phyloP scores from a whole-genome alignment of 768 basidiomycete genomes.

The Collybia mongolica region DNA sequence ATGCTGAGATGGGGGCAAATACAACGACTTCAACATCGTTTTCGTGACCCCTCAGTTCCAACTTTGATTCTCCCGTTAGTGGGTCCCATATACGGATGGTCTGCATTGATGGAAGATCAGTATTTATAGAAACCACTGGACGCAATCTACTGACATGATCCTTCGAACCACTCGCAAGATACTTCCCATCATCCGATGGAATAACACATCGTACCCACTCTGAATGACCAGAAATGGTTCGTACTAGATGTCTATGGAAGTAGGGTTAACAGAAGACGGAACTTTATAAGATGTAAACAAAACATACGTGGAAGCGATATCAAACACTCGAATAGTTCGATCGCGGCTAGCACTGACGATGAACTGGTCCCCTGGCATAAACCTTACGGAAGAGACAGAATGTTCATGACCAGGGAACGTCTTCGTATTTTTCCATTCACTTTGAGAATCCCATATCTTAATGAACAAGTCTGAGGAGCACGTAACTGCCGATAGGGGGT shows the following conservation, averaged over 20 bases:
- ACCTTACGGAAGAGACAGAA: constrained; percentile 82
- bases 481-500: constrained; percentile 36
- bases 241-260: constrained; percentile 61
- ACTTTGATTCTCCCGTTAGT: constrained; percentile 70
- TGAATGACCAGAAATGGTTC: constrained; percentile 73
- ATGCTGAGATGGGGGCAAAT: constrained; percentile 77
- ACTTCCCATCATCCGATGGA: constrained; percentile 69
- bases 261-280: neutral
- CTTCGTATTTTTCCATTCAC: constrained; percentile 88
- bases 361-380: constrained; percentile 80
- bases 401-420: constrained; percentile 91
- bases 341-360: constrained; percentile 89
- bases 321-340: constrained; percentile 82
- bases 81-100: constrained; percentile 79
- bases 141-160: constrained; percentile 64
- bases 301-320: constrained; percentile 81
- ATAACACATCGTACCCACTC: constrained; percentile 81
- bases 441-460: constrained; percentile 89
- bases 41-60: constrained; percentile 85
- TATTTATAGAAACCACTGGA: neutral
- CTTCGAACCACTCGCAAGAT: constrained; percentile 79
- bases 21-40: constrained; percentile 81
- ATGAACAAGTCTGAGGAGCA: constrained; percentile 86
- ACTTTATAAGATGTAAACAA: neutral
- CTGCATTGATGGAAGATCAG: constrained; percentile 36